These are phyloP conservation scores for Serendipita sp. DNA, from an alignment of 768 basidiomycete genomes.

Conservation along the genomic window DNA sequence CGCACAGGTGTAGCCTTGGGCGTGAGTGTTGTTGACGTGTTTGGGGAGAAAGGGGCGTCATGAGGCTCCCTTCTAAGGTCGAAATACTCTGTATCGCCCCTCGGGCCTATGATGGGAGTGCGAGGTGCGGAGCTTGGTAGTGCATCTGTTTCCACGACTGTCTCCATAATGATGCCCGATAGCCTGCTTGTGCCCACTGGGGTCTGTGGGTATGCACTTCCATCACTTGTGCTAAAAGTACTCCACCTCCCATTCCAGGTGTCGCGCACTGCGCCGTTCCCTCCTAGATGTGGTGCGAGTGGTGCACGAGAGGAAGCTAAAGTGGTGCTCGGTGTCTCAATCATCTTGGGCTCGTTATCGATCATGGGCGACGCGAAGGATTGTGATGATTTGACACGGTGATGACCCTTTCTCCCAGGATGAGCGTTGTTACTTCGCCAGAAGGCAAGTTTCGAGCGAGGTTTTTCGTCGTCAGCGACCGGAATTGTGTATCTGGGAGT, in stretches of 20 bases:
- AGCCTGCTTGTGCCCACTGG: background rate
- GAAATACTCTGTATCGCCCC: background rate
- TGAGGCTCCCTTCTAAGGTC: background rate
- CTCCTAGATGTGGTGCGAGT: background rate
- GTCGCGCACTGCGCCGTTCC: background rate
- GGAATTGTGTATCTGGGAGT: background rate
- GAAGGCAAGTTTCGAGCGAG: background rate
- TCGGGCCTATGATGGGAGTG: background rate
- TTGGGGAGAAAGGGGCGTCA: background rate
- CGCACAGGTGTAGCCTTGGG: background rate
- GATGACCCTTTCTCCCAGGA: background rate
- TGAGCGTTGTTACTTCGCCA: background rate
- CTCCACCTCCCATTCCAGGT: slow-evolving; percentile 4
- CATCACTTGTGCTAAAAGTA: slow-evolving; percentile 4
- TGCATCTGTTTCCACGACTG: background rate
- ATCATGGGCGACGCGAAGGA: slow-evolving; percentile 3
- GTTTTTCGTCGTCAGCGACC: background rate
- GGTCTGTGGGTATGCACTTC: background rate
- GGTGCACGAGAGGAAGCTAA: background rate
- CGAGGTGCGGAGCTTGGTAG: background rate
- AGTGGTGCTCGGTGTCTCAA: background rate
- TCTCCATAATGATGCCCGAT: background rate
- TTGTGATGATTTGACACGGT: background rate
- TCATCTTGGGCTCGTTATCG: slow-evolving; percentile 2
- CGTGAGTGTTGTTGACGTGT: too few species aligned